These are phyloP conservation scores for Pseudogymnoascus sp. DNA, from an alignment of 2,329 filamentous ascomycete genomes.

Conservation along the genomic window DNA sequence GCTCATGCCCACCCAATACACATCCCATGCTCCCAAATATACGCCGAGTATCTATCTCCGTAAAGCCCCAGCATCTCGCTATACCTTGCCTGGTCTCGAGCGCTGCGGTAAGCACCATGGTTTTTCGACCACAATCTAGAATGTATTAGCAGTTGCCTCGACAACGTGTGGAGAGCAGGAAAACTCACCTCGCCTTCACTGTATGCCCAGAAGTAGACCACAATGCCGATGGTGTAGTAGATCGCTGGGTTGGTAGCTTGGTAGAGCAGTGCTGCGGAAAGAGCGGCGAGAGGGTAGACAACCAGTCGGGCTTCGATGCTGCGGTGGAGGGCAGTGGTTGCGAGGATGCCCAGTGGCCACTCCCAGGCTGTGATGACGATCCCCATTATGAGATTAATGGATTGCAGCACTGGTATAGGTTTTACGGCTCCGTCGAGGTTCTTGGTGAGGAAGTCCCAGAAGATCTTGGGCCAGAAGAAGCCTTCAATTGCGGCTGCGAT, in stretches of 20 bases:
- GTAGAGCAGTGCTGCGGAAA: constrained; percentile 73
- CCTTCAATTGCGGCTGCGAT: constrained; percentile 71
- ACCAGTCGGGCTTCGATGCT: constrained; percentile 81
- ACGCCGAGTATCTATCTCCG: not conserved
- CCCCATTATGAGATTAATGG: constrained; percentile 78
- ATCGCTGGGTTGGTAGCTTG: constrained; percentile 86
- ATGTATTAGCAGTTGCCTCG: not conserved
- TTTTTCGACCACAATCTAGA: not conserved
- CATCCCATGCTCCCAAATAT: not conserved
- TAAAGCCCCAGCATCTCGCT: not conserved
- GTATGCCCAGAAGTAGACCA: constrained; percentile 93
- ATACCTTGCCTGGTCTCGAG: not conserved
- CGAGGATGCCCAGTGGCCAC: constrained; percentile 75
- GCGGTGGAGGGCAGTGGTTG: constrained; percentile 70
- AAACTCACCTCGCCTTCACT: constrained; percentile 80
- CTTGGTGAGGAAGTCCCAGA: constrained; percentile 93
- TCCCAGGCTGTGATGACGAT: constrained; percentile 76
- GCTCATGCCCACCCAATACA: not conserved
- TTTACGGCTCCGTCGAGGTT: constrained; percentile 80
- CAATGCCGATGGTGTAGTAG: constrained; percentile 82
- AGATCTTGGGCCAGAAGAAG: constrained; percentile 98
- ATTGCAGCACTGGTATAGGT: constrained; percentile 81
- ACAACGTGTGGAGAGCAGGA: not conserved
- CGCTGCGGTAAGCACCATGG: constrained; percentile 6
- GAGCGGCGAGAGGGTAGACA: constrained; percentile 67